Evolutionary conservation across 108 stramenopile species (phyloP), one percentile per base, ranked within the genome.

Genomic region (Cylindrotheca fusiformis): DNA sequence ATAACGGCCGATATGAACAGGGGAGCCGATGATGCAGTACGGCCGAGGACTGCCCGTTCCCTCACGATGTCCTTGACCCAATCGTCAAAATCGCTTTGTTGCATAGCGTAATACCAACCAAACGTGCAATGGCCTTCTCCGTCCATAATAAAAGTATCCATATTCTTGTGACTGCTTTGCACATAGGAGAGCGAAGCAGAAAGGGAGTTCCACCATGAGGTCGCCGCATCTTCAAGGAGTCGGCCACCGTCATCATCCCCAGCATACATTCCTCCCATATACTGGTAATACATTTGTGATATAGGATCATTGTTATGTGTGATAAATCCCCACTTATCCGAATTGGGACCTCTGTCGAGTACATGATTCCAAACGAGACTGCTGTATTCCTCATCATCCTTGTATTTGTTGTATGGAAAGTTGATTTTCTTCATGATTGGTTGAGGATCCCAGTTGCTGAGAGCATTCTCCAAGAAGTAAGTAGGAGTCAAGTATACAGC

Each of bases 121-220:
- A 81, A 81, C 4, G 63, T 60, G 33, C 80, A 81, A 33, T 81
- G 80, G 0, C 76, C 80, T 63, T 81, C 76, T 1, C 69, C 65
- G 32, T 78, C 80, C 19, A 78, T 78, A 19, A 64, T 56, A 48
- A 48, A 81, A 1, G 68, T 61, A 27, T 71, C 48, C 27, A 78
- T 74, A 47, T 81, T 81, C 23, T 41, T n/a, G 41, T 81, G 80
- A 23, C 63, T 74, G 46, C 54, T 68, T 49, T 75, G 30, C 6
- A 81, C 69, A 27, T 41, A 63, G 2, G 33, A 45, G 44, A 81
- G 41, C 1, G 72, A 74, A 12, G 21, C 19, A 10, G 60, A 64
- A 4, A 81, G 60, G 52, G 64, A 68, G 4, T 21, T 52, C 57
- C 72, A 81, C 80, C 80, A 81, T 23, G 58, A 47, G 32, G 50